A percentile compares a stretch with the other conserved stretches of the same genome.
Evolutionary conservation across 2,329 filamentous ascomycete genomes (phyloP).

Genomic region (Dactylellina drechsleri): DNA sequence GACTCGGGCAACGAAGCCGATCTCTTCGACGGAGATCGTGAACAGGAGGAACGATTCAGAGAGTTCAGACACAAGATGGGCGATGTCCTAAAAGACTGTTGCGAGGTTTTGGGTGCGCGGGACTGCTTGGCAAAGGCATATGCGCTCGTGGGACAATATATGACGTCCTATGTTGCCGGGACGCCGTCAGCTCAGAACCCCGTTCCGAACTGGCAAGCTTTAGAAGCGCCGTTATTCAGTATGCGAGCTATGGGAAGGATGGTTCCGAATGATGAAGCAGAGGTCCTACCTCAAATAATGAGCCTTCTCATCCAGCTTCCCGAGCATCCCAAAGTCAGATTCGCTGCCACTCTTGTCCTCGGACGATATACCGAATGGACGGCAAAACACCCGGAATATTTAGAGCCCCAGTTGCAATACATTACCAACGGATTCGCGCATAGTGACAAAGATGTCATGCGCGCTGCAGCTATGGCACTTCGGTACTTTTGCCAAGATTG

Average conservation of each 20-base stretch:
- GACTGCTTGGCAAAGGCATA: slow-evolving; percentile 92
- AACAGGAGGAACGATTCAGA: slow-evolving; percentile 95
- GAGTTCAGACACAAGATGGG: slow-evolving; percentile 98
- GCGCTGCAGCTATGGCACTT: slow-evolving; percentile 90
- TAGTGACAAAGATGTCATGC: slow-evolving; percentile 86
- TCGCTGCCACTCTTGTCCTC: slow-evolving; percentile 97
- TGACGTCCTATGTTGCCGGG: slow-evolving; percentile 71
- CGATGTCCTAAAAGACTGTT: slow-evolving; percentile 95
- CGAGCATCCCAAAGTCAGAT: slow-evolving; percentile 95
- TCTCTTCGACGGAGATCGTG: slow-evolving; percentile 92
- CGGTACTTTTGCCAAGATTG: slow-evolving; percentile 98
- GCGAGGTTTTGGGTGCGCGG: slow-evolving; percentile 92
- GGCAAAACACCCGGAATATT: slow-evolving; percentile 86
- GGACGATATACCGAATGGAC: slow-evolving; percentile 99
- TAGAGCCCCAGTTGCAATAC: slow-evolving; percentile 93
- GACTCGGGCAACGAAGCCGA: slow-evolving; percentile 80
- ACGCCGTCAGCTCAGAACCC: slow-evolving; percentile 65
- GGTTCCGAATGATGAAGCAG: slow-evolving; percentile 87
- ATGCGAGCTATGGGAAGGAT: slow-evolving; percentile 96
- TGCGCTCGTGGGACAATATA: slow-evolving; percentile 86
- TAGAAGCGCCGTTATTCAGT: slow-evolving; percentile 93
- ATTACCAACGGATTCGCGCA: slow-evolving; percentile 93
- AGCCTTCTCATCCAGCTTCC: slow-evolving; percentile 93
- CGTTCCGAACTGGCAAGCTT: slow-evolving; percentile 94
- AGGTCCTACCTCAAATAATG: slow-evolving; percentile 90